phyloP scores from a whole-genome alignment of 2,329 filamentous ascomycete genomes.

The Aschersonia sp. region DNA sequence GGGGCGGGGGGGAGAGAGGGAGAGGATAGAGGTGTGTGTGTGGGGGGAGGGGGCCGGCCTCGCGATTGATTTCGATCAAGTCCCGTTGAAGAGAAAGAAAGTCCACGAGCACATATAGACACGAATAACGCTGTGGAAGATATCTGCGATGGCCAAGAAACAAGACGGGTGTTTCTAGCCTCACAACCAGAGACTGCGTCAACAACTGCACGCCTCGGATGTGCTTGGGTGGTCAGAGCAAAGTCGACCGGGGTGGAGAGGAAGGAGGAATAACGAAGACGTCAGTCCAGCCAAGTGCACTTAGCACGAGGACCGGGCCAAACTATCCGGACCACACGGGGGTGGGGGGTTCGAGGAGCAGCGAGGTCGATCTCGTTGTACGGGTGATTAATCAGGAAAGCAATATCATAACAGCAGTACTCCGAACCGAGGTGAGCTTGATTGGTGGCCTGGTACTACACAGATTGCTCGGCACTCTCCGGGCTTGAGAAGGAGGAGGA shows the following conservation, averaged over 20 bases:
- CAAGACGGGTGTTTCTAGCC: no score
- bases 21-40: conserved; percentile 2
- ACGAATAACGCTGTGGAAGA: no score
- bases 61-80: no score
- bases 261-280: conserved; percentile 1
- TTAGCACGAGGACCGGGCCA: not conserved
- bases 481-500: not conserved
- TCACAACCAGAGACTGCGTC: no score
- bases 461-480: not conserved
- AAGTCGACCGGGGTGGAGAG: no score
- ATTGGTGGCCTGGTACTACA: not conserved
- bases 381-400: not conserved
- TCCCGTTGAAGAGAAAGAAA: no score
- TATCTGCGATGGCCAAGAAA: no score
- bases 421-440: conserved; percentile 1
- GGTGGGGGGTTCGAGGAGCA: conserved; percentile 1
- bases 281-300: conserved; percentile 2
- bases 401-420: not conserved
- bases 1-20: conserved; percentile 5
- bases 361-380: not conserved
- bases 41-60: no score
- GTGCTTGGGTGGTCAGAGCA: not conserved
- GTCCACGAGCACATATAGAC: no score
- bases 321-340: conserved; percentile 4
- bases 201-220: not conserved